A percentile compares a stretch with the other conserved stretches of the same genome.
Evolutionary conservation across 371 early-diverging fungal genomes (phyloP).

Genomic region (Saksenaea oblongispora): DNA sequence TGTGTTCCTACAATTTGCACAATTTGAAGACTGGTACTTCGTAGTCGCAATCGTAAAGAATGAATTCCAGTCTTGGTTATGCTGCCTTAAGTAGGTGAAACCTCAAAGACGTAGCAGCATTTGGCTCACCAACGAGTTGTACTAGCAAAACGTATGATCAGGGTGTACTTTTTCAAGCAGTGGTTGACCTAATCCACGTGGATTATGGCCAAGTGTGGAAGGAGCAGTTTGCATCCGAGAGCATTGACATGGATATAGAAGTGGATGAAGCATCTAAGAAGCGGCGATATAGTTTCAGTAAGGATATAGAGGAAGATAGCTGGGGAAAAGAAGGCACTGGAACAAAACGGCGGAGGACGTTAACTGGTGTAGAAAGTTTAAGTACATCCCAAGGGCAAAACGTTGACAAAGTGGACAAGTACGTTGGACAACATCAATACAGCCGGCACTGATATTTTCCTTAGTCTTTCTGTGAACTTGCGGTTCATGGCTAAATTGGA

Average conservation of each 20-base stretch:
- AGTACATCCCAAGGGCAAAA: not conserved
- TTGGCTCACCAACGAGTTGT: not conserved
- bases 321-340: not conserved
- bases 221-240: conserved; percentile 26
- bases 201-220: conserved; percentile 41
- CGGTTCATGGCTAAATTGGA: conserved; percentile 50
- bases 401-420: conserved; percentile 30
- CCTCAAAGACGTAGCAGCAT: not conserved
- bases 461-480: conserved; percentile 42
- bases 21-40: conserved; percentile 54
- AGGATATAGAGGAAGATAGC: not conserved
- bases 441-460: not conserved
- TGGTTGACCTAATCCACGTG: conserved; percentile 39
- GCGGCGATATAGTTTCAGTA: conserved; percentile 2
- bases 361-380: not conserved
- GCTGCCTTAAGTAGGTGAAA: conserved; percentile 41
- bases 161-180: conserved; percentile 33
- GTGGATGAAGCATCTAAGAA: conserved; percentile 6
- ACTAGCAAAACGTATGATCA: conserved; percentile 40
- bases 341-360: conserved; percentile 17
- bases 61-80: conserved; percentile 46
- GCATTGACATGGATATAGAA: not conserved
- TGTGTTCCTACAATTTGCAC: conserved; percentile 48
- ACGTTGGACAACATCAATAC: not conserved
- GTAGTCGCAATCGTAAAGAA: conserved; percentile 43